Percentiles rank a stretch among this genome's conserved stretches.
These are phyloP conservation scores for Quambalaria eucalypti DNA, from an alignment of 1,284 basidiomycete species.

Conservation along the genomic window DNA sequence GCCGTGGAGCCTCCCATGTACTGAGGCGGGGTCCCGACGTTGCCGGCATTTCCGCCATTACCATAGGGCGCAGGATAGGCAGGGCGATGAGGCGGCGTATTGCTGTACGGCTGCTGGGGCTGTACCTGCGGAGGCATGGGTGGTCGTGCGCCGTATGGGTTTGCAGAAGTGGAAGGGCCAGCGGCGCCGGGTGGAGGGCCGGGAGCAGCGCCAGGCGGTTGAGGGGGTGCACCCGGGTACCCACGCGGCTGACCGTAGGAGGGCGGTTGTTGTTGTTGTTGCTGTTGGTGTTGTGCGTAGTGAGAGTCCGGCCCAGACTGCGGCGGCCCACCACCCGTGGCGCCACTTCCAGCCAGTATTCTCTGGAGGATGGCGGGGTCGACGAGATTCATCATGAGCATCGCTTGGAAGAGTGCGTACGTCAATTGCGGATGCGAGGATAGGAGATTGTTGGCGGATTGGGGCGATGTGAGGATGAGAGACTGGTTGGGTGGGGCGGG, in stretches of 20 bases:
- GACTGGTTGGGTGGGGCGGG: conserved; percentile 55
- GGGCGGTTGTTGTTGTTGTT: conserved; percentile 1
- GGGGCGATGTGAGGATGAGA: conserved; percentile 80
- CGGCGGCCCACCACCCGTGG: background rate
- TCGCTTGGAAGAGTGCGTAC: conserved; percentile 91
- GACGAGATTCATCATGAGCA: conserved; percentile 88
- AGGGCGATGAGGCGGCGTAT: background rate
- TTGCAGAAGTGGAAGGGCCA: too few relatives aligned
- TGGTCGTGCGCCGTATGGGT: too few relatives aligned
- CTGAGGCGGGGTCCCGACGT: conserved; percentile 11
- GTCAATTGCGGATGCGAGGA: conserved; percentile 80
- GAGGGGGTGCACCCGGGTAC: conserved; percentile 18
- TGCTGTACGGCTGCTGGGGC: background rate
- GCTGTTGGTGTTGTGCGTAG: background rate
- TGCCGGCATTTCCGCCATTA: conserved; percentile 16
- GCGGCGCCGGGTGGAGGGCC: background rate
- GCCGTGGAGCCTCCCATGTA: conserved; percentile 8
- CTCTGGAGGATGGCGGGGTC: conserved; percentile 71
- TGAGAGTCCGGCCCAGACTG: background rate
- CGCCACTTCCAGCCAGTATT: conserved; percentile 52
- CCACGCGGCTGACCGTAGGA: conserved; percentile 14
- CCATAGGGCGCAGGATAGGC: background rate
- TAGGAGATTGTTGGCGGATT: conserved; percentile 74
- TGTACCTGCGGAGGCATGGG: background rate
- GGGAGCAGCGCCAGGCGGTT: background rate